Conservation (phyloP, 1,139 yeast species). For the Suhomyces atakaporum region DNA sequence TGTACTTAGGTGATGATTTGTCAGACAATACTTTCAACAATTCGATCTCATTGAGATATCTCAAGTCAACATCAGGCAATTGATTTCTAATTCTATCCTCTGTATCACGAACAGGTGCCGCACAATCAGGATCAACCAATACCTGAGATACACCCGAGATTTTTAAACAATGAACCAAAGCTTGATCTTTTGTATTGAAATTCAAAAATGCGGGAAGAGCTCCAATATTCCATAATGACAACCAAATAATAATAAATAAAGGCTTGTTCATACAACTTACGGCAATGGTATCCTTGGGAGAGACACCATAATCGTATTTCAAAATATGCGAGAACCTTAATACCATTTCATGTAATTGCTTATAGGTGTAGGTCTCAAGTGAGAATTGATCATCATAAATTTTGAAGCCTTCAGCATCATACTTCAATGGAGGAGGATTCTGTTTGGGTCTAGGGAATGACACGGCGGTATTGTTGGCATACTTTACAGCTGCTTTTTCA, state of each 20-base stretch:
- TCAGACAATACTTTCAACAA: conserved; percentile 46
- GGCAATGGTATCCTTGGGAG: conserved; percentile 71
- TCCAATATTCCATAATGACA: conserved; percentile 89
- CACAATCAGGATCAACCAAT: conserved; percentile 75
- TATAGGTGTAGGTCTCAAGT: conserved; percentile 67
- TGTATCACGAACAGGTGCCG: conserved; percentile 54
- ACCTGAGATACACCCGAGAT: conserved; percentile 66
- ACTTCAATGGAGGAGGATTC: conserved; percentile 31
- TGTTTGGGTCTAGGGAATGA: conserved; percentile 61
- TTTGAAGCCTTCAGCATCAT: conserved; percentile 36
- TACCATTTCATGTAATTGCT: conserved; percentile 64
- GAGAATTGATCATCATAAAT: conserved; percentile 56
- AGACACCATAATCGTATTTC: conserved; percentile 62
- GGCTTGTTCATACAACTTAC: conserved; percentile 84
- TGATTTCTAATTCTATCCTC: conserved; percentile 47
- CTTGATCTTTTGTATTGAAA: conserved; percentile 72
- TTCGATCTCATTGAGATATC: conserved; percentile 58
- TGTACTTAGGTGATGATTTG: conserved; percentile 49
- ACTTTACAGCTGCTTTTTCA: conserved; percentile 49
- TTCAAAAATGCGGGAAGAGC: conserved; percentile 87
- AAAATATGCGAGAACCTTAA: conserved; percentile 68
- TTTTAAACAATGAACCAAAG: conserved; percentile 78
- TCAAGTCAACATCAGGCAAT: conserved; percentile 45
- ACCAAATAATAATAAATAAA: conserved; percentile 75
- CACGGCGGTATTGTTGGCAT: conserved; percentile 59